Evolutionary conservation across 208 protist genomes (phyloP), one percentile per base, ranked within the genome.

Genomic region (Crithidia bombi): DNA sequence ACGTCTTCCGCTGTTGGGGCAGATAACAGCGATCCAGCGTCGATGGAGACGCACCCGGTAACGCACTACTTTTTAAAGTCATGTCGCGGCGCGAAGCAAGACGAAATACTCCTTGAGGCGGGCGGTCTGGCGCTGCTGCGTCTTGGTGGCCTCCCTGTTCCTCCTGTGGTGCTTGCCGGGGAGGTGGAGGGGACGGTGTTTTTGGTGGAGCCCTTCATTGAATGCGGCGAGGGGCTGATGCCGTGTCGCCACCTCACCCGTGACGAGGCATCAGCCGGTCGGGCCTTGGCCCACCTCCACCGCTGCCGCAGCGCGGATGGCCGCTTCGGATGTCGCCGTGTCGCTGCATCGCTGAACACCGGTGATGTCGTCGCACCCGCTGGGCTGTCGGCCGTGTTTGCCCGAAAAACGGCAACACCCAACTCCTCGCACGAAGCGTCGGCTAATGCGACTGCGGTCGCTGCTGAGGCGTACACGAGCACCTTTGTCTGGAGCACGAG

Each of bases 11-110:
- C n/a, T n/a, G n/a, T n/a, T n/a, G n/a, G n/a, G n/a, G n/a, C n/a
- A n/a, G n/a, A n/a, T n/a, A n/a, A n/a, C n/a, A n/a, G n/a, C n/a
- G n/a, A n/a, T n/a, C n/a, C n/a, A n/a, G n/a, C n/a, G n/a, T n/a
- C n/a, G n/a, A n/a, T n/a, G n/a, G n/a, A n/a, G n/a, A 2, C 50
- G 4, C 17, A 30, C 14, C n/a, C n/a, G 3, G 14, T 21, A 3
- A 10, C 50, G 28, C 12, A 54, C 21, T 77, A 73, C 76, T 81
- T 81, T 58, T 17, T 75, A 32, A 81, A 70, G 33, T 69, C 69
- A 3, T 51, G 65, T 23, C 64, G 67, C 12, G 69, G 55, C 0
- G 51, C 58, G 3, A 56, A 52, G n/a, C 59, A 46, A 11, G 47
- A 52, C 25, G 65, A 64, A 33, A 50, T 73, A 17, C 26, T 59